Conservation (phyloP, 495 filamentous ascomycete genomes). For the Podospora fimiseda region DNA sequence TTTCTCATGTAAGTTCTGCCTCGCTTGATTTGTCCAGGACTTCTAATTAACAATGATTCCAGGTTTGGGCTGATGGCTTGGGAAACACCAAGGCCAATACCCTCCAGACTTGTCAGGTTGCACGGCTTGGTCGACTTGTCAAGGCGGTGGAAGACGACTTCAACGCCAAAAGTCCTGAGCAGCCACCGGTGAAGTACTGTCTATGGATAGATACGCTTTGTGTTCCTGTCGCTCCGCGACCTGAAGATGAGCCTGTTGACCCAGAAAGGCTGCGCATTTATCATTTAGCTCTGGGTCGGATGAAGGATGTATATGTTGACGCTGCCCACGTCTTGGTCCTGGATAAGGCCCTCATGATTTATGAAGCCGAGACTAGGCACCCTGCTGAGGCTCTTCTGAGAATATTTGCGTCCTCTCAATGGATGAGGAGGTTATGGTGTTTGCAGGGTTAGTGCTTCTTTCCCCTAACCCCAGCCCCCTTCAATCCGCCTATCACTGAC, state of each 20-base stretch:
- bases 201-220: conserved; percentile 33
- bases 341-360: conserved; percentile 14
- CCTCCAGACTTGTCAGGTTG: conserved; percentile 25
- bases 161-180: not conserved
- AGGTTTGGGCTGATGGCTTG: conserved; percentile 34
- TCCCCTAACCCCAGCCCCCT: not conserved
- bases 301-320: conserved; percentile 18
- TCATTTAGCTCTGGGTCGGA: conserved; percentile 17
- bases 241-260: not conserved
- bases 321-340: conserved; percentile 27
- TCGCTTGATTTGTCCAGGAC: not conserved
- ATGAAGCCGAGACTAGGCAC: conserved; percentile 1
- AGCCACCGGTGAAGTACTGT: conserved; percentile 4
- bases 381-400: conserved; percentile 9
- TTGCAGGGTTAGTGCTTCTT: conserved; percentile 14
- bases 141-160: not conserved
- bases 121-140: conserved; percentile 14
- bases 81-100: conserved; percentile 27
- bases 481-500: not conserved
- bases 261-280: conserved; percentile 13
- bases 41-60: not conserved
- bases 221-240: conserved; percentile 16
- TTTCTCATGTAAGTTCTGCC: conserved; percentile 25
- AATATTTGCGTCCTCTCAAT: conserved; percentile 20
- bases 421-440: conserved; percentile 27